Base-by-base conservation (phyloP, 331 rosid species). In the Rhamnella rubrinervis region DNA sequence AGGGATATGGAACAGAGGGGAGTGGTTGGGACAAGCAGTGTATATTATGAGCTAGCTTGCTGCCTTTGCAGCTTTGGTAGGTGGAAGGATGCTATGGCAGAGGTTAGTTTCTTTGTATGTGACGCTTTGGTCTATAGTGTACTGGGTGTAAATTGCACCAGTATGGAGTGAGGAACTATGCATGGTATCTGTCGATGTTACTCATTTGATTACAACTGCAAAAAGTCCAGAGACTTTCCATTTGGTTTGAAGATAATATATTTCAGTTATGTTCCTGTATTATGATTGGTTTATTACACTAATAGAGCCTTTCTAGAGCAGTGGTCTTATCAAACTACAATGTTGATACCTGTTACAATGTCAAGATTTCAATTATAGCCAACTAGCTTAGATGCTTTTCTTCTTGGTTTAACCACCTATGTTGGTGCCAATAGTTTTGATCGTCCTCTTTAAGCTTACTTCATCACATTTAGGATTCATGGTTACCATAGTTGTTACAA, bases 1-100 rank as follows among this genome's bases (percentile, higher is more conserved):
- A 84, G 95, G 77, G 88, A 84, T 49, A 90, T 93, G 97, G 97
- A 93, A 84, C 84, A 74, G 80, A 87, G 87, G 68, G 97, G 98
- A 61, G 79, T 90, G 62, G 86, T 82, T 73, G 96, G 97, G 77
- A 79, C 82, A 59, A 83, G 85, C 61, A 80, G 89, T 71, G 82
- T 93, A 9, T 93, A 90, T 83, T 93, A 90, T 65, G 97, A 88
- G 79, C 77, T 93, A 39, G 97, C 97, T 64, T 85, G 96, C 81
- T 93, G 96, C 86, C 95, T 93, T 68, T 90, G 97, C 80, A 79
- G 86, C 85, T 59, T 59, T 40, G 97, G 97, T 66, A 90, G 92
- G 73, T 93, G 98, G 97, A 86, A 80, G 76, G 88, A 93, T 76
- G 98, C 96, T 70, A 72, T 88, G 74, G 46, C 55, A 61, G 95